Percentiles rank a stretch among this genome's conserved stretches.
These are phyloP conservation scores for Collybiopsis luxurians DNA, from an alignment of 768 basidiomycete genomes.

Conservation along the genomic window DNA sequence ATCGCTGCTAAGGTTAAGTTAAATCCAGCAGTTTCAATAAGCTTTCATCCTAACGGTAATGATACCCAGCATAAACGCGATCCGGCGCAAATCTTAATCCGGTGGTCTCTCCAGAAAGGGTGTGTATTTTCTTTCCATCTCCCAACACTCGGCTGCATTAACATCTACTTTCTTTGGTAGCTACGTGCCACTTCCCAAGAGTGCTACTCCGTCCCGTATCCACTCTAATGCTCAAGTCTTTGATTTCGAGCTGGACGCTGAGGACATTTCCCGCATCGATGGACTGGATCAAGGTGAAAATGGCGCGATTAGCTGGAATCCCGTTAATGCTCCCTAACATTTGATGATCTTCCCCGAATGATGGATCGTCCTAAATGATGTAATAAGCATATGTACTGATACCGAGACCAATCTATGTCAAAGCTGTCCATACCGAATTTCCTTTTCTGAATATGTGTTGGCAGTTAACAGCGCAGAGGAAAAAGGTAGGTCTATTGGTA, in stretches of 20 bases:
- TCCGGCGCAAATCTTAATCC: conserved; percentile 77
- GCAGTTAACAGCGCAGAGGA: no score
- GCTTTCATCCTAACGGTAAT: background rate
- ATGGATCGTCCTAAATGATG: no score
- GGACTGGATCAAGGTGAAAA: conserved; percentile 67
- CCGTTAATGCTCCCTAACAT: conserved; percentile 50
- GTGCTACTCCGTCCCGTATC: conserved; percentile 67
- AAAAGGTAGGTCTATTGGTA: no score
- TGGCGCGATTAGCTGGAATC: conserved; percentile 85
- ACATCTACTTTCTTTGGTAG: conserved; percentile 38
- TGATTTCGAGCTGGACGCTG: conserved; percentile 64
- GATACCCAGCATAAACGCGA: conserved; percentile 53
- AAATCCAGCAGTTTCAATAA: no score
- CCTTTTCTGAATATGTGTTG: no score
- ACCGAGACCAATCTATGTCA: background rate
- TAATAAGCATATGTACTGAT: background rate
- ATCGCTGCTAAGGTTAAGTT: conserved; percentile 57
- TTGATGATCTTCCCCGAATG: no score
- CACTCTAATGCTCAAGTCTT: conserved; percentile 70
- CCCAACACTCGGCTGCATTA: background rate
- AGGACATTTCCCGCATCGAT: conserved; percentile 68
- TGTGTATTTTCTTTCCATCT: conserved; percentile 26
- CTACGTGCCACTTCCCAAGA: conserved; percentile 82
- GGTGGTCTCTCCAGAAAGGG: conserved; percentile 90
- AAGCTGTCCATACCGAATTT: no score